Percentiles rank a stretch among this genome's conserved stretches.
These are phyloP conservation scores for Termitomyces sp. DNA, from an alignment of 768 basidiomycete genomes.

Conservation along the genomic window DNA sequence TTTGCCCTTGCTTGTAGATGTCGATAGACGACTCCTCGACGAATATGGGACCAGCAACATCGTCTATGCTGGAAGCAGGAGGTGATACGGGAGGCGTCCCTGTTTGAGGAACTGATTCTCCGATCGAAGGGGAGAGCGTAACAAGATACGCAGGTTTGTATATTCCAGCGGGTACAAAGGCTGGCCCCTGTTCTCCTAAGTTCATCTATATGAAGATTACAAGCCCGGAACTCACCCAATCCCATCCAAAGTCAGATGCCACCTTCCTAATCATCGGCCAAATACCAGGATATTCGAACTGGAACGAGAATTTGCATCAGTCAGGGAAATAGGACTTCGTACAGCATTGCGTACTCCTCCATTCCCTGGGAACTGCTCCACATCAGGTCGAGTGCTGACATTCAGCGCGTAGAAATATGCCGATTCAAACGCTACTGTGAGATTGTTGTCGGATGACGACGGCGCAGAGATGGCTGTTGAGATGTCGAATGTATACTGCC, in stretches of 20 bases:
- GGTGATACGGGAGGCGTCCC: conserved; percentile 22
- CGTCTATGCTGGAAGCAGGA: conserved; percentile 16
- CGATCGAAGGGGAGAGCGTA: conserved; percentile 26
- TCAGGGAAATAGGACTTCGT: background rate
- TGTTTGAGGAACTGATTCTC: conserved; percentile 10
- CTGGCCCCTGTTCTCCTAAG: conserved; percentile 40
- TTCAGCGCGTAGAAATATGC: conserved; percentile 52
- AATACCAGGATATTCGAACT: conserved; percentile 50
- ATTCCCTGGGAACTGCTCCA: conserved; percentile 36
- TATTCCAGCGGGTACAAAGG: conserved; percentile 53
- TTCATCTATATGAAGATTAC: background rate
- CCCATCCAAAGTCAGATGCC: conserved; percentile 58
- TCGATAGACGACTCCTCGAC: conserved; percentile 52
- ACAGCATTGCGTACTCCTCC: conserved; percentile 24
- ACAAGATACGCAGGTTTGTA: conserved; percentile 54
- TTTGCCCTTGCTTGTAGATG: conserved; percentile 50
- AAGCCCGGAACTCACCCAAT: conserved; percentile 38
- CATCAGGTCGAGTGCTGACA: conserved; percentile 35
- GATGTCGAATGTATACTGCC: conserved; percentile 50
- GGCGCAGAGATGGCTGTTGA: conserved; percentile 35
- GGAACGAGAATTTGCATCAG: background rate
- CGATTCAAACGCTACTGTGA: conserved; percentile 51
- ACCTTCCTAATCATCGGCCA: conserved; percentile 49
- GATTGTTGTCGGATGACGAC: conserved; percentile 30
- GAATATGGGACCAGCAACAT: conserved; percentile 29